These are phyloP conservation scores for Fonsecaea erecta DNA, from an alignment of 2,329 filamentous ascomycete species.

Conservation along the genomic window DNA sequence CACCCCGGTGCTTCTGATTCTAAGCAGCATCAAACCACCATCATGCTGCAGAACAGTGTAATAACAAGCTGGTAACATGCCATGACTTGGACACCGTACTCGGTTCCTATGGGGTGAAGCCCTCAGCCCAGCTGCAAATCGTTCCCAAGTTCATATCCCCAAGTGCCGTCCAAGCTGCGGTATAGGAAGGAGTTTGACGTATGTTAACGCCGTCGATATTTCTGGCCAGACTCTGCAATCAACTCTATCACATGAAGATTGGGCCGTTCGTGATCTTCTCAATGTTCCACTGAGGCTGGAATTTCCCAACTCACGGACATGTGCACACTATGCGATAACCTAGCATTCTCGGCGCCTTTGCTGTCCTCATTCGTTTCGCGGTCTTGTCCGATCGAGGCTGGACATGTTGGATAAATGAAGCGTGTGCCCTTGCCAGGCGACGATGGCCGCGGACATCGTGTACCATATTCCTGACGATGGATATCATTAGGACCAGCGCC, in stretches of 20 bases:
- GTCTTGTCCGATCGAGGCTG: neutral
- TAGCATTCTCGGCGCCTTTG: neutral
- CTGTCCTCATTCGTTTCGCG: neutral
- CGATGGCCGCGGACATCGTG: neutral
- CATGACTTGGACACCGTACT: neutral
- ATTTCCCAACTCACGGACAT: slow-evolving; percentile 43
- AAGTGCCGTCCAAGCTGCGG: neutral
- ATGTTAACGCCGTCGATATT: neutral
- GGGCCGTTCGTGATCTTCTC: neutral
- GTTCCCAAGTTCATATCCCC: neutral
- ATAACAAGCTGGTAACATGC: neutral
- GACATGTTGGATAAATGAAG: slow-evolving; percentile 1
- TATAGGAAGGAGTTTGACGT: neutral
- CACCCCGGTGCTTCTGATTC: neutral
- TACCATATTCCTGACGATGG: slow-evolving; percentile 15
- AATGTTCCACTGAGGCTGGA: neutral
- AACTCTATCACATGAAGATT: neutral
- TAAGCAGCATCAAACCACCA: neutral
- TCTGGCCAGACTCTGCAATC: neutral
- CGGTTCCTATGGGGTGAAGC: neutral
- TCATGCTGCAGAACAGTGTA: neutral
- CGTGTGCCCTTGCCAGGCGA: neutral
- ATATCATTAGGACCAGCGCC: slow-evolving; percentile 16
- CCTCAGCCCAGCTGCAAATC: neutral
- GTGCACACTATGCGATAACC: neutral